phyloP scores from a whole-genome alignment of 2,329 filamentous ascomycete genomes.

The Alternaria longipes region DNA sequence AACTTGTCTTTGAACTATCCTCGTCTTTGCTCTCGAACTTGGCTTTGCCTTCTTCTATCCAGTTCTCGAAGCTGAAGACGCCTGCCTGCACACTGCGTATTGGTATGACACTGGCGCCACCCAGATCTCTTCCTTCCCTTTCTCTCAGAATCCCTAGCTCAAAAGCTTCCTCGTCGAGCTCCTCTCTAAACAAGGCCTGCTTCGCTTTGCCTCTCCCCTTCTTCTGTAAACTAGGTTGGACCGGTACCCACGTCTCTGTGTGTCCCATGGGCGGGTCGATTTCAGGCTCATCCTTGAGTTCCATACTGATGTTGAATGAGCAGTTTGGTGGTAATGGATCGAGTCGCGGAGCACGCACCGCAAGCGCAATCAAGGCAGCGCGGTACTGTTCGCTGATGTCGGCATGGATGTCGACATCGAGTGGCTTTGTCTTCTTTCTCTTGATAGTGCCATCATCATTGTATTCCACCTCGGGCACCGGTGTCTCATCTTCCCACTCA shows the following conservation, averaged over 20 bases:
- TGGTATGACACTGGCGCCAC: conserved; percentile 66
- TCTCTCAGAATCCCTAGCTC: conserved; percentile 25
- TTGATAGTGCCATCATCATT: conserved; percentile 13
- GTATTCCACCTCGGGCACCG: conserved; percentile 15
- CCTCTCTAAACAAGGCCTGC: conserved; percentile 25
- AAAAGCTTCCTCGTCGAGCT: conserved; percentile 25
- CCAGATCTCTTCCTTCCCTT: conserved; percentile 52
- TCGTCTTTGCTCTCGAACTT: conserved; percentile 52
- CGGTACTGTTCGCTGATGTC: conserved; percentile 78
- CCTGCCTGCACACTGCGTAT: conserved; percentile 71
- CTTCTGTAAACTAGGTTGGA: conserved; percentile 59
- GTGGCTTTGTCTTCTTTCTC: conserved; percentile 20
- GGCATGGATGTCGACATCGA: conserved; percentile 41
- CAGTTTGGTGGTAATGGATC: conserved; percentile 68
- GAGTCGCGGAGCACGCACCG: conserved; percentile 67
- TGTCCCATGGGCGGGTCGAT: conserved; percentile 59
- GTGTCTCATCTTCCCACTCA: conserved; percentile 45
- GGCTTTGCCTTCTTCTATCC: conserved; percentile 71
- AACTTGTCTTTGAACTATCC: conserved; percentile 25
- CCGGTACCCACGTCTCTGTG: conserved; percentile 68
- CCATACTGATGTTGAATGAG: conserved; percentile 79
- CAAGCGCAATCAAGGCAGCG: conserved; percentile 70
- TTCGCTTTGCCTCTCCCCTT: conserved; percentile 36
- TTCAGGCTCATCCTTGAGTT: conserved; percentile 69
- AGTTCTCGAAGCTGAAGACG: conserved; percentile 72